Evolutionary conservation across 257 asterid genomes (phyloP).

Genomic region (Lavandula angustifolia): DNA sequence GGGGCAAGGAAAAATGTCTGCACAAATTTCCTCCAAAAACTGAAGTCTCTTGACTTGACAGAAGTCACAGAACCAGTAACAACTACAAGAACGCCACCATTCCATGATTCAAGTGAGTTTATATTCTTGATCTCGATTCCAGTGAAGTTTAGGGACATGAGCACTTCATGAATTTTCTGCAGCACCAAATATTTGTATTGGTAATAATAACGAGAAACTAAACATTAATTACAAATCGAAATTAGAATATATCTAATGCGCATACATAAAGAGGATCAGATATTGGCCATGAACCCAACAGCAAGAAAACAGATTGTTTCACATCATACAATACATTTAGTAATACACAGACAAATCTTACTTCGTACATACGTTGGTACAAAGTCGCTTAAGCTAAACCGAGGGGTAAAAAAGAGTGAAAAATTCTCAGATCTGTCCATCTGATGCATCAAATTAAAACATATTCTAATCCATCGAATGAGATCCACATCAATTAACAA

Average conservation of each 20-base stretch:
- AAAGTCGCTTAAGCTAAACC: neutral
- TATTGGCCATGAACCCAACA: neutral
- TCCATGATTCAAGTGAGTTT: constrained; percentile 80
- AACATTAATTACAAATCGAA: constrained; percentile 2
- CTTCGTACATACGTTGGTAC: neutral
- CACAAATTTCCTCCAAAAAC: constrained; percentile 63
- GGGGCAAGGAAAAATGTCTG: constrained; percentile 97
- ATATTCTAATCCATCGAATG: neutral
- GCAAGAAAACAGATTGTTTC: neutral
- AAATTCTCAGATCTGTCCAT: neutral
- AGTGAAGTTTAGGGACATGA: constrained; percentile 58
- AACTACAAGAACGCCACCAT: constrained; percentile 73
- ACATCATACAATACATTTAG: neutral
- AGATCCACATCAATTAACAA: constrained; percentile 25
- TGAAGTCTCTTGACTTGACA: constrained; percentile 56
- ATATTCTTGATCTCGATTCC: constrained; percentile 76
- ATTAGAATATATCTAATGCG: neutral
- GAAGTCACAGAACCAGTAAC: constrained; percentile 73
- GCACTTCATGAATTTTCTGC: constrained; percentile 74
- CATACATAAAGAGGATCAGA: neutral
- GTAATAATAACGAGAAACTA: constrained; percentile 16
- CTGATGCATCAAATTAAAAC: neutral
- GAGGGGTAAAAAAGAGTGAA: neutral
- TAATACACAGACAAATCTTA: neutral
- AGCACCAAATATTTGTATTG: constrained; percentile 12